Evolutionary conservation across 2,329 filamentous ascomycete species (phyloP), one percentile per base, ranked within the genome.

Genomic region (Zasmidium cellare): DNA sequence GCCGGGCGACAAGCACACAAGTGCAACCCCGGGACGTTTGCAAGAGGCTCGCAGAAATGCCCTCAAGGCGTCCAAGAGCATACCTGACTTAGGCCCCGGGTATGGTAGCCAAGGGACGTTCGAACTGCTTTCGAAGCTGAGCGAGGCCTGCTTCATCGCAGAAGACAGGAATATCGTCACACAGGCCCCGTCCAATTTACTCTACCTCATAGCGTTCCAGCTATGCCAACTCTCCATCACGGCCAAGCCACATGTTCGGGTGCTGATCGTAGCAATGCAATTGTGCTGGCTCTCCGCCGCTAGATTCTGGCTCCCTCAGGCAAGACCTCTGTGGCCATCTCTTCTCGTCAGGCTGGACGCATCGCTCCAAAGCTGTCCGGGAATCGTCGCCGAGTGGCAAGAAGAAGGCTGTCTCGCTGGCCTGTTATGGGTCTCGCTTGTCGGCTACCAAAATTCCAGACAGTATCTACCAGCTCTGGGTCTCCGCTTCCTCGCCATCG

Each of bases 241-340:
- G 14, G 35, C 22, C 3, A 12, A 23, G 14, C 23, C 47, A 16
- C 38, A 51, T 20, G n/a, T 50, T 9, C 25, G 51, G 25, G 16
- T 56, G 18, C 18, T 47, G 2, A 20, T 56, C 6, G 9, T 47
- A 7, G 48, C 48, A 9, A 28, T 52, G 16, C 54, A 56, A 23
- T 24, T 56, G 14, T n/a, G 38, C 11, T 56, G 45, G 35, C 18
- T 35, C 16, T 56, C 54, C 14, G 48, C 48, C 7, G 54, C 54
- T 35, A 9, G 54, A 18, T 56, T 51, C 48, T 56, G 48, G 54
- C 28, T 51, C 12, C 54, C 48, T n/a, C 54, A 51, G 16, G 38
- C 14, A 9, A 25, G 52, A 49, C 52, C 52, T 16, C 23, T 49
- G 14, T 31, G 44, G 20, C 51, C 51, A 25, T 16, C 38, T 14